phyloP scores from a whole-genome alignment of 768 basidiomycete species.

The Suillus lakei region DNA sequence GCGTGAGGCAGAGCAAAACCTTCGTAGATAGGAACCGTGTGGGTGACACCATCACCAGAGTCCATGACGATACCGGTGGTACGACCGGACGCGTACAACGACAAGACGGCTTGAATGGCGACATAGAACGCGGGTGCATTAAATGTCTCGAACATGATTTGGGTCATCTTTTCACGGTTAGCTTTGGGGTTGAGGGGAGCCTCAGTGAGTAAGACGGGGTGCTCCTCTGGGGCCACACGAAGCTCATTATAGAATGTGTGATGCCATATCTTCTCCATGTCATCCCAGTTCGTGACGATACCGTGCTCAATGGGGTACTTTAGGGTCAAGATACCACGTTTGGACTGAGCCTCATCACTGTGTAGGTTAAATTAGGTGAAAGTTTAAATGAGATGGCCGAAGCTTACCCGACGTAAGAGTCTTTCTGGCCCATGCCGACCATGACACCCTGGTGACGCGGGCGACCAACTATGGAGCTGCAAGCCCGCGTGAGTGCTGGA shows the following conservation, averaged over 20 bases:
- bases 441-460: constrained; percentile 95
- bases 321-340: constrained; percentile 92
- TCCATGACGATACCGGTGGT: constrained; percentile 95
- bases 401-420: constrained; percentile 89
- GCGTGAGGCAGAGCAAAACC: constrained; percentile 93
- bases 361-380: constrained; percentile 13
- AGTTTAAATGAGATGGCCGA: constrained; percentile 9
- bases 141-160: constrained; percentile 83
- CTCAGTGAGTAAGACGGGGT: constrained; percentile 73
- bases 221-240: constrained; percentile 78
- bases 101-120: constrained; percentile 74
- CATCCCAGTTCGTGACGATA: constrained; percentile 98
- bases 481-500: constrained; percentile 4
- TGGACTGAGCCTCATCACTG: constrained; percentile 91
- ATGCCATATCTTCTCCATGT: constrained; percentile 99
- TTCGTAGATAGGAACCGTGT: constrained; percentile 97
- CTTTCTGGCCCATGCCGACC: constrained; percentile 97
- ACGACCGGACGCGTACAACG: constrained; percentile 90
- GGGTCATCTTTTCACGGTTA: constrained; percentile 78
- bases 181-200: constrained; percentile 76
- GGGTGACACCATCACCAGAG: constrained; percentile 95
- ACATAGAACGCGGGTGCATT: constrained; percentile 79
- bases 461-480: constrained; percentile 90
- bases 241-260: constrained; percentile 92
- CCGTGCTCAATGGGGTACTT: constrained; percentile 96